Conservation (phyloP, 106 monocot genomes). For the Dioscorea dumetorum region DNA sequence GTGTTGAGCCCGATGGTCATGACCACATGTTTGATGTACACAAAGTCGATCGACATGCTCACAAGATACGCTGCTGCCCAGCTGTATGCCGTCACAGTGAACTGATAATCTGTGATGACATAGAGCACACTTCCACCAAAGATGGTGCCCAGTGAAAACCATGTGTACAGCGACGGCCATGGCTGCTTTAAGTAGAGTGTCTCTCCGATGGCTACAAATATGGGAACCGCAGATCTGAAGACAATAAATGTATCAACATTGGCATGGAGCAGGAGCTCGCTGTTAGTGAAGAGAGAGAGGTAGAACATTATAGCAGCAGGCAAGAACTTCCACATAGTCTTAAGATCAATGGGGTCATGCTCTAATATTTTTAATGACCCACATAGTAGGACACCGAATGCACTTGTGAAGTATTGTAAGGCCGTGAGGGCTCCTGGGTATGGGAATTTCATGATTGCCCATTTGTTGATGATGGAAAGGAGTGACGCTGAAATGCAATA, state of each 20-base stretch:
- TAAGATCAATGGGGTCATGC: constrained; percentile 37
- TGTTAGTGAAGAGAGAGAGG: constrained; percentile 74
- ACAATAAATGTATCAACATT: constrained; percentile 82
- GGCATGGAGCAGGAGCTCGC: constrained; percentile 71
- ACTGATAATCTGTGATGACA: constrained; percentile 37
- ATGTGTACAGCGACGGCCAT: constrained; percentile 52
- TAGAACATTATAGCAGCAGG: constrained; percentile 78
- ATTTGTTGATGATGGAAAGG: constrained; percentile 87
- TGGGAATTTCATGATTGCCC: constrained; percentile 86
- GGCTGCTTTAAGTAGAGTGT: constrained; percentile 62
- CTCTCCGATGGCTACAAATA: constrained; percentile 77
- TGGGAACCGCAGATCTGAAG: constrained; percentile 66
- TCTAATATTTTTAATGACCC: constrained; percentile 44
- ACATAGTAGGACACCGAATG: constrained; percentile 45
- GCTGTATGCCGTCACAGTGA: constrained; percentile 47
- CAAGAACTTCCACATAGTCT: constrained; percentile 64
- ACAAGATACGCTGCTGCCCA: constrained; percentile 63
- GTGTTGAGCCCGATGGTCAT: constrained; percentile 79
- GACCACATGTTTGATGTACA: constrained; percentile 78
- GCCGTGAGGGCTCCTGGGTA: constrained; percentile 75
- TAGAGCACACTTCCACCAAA: constrained; percentile 63
- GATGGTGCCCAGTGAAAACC: constrained; percentile 60
- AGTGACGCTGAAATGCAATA: constrained; percentile 85
- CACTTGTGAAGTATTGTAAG: constrained; percentile 69
- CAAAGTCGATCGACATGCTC: constrained; percentile 71